Base-by-base conservation (phyloP, 2,329 filamentous ascomycete genomes). In the Tolypocladium tundrense region DNA sequence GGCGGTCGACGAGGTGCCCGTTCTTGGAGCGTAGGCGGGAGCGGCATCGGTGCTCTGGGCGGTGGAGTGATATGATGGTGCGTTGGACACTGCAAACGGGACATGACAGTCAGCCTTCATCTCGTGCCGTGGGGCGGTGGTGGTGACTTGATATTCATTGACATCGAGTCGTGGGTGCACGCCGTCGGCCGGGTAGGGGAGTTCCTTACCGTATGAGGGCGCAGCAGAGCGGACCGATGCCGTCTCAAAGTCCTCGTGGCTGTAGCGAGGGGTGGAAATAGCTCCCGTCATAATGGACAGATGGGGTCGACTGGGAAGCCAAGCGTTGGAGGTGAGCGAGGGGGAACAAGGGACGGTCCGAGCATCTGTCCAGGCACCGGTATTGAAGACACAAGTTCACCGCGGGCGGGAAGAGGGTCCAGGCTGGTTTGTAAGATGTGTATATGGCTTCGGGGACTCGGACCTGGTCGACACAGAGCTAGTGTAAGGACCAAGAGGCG, bases 221-320 rank as follows among this genome's bases (percentile, higher is more conserved):
- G 85, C 85, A 9, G 80, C 80, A 21, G 85, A 88, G 63, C 77
- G 83, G 60, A 88, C 81, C 11, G 86, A 88, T 8, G 82, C 79
- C 27, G 85, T 87, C 65, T 88, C 86, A 59, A 86, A 83, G 68
- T 88, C 85, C 60, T 83, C 80, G 7, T 72, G 65, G 62, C 68
- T 70, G 58, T 73, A 74, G 52, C 71, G 70, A 57, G 71, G 65
- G 27, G 68, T 65, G 55, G 65, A 63, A 56, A 69, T 59, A 27
- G 65, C 61, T 48, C 62, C 70, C 39, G 68, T 70, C 70, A 71
- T 72, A 59, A 64, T 66, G 67, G 62, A 51, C 55, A 50, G 57
- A 56, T 42, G 55, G 35, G 56, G 54, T 45, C 54, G 58, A 51
- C 52, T 16, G 10, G 6, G 16, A 43, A 24, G 37, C 27, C 27